phyloP scores from a whole-genome alignment of 345 rosid genomes.

The Xanthoceras sorbifolium region DNA sequence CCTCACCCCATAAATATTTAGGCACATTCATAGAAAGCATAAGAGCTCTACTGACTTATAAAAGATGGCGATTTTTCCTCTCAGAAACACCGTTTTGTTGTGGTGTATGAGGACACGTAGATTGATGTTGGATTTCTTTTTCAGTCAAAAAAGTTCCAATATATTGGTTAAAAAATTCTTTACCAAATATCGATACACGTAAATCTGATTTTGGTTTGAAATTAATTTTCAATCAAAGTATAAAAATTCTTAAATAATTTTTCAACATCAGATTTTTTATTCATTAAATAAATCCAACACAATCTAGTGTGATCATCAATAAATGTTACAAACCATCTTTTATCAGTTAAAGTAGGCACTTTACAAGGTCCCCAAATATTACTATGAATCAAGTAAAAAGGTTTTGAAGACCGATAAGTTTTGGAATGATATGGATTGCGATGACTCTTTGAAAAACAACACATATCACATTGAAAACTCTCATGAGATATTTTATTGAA shows the following conservation, averaged over 20 bases:
- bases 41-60: too few relatives aligned
- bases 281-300: not conserved
- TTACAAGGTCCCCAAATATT: not conserved
- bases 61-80: too few relatives aligned
- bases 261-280: not conserved
- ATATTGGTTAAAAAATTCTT: not conserved
- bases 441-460: not conserved
- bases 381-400: too few relatives aligned
- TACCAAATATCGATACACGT: too few relatives aligned
- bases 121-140: not conserved
- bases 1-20: not conserved
- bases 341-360: not conserved
- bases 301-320: not conserved
- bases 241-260: too few relatives aligned
- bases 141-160: too few relatives aligned
- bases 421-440: not conserved
- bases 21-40: too few relatives aligned
- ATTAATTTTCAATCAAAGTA: not conserved
- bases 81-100: too few relatives aligned
- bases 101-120: not conserved
- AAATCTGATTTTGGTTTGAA: not conserved
- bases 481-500: too few relatives aligned
- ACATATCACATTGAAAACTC: not conserved
- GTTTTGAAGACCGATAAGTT: not conserved
- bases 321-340: not conserved